These are phyloP conservation scores for Triangularia setosa DNA, from an alignment of 2,329 filamentous ascomycete species.

Conservation along the genomic window DNA sequence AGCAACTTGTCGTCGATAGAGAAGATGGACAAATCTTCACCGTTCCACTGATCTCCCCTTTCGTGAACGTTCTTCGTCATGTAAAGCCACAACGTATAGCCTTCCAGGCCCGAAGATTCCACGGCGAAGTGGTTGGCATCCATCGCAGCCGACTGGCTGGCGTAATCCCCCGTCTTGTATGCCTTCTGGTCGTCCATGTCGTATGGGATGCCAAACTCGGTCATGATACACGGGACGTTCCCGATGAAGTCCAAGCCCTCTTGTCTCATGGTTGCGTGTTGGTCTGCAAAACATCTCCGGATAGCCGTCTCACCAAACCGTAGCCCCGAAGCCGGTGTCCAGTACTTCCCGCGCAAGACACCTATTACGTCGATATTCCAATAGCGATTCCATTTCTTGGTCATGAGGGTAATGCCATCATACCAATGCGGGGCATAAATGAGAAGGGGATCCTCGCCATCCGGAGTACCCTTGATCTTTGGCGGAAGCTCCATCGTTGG, in stretches of 20 bases:
- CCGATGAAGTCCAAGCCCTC: constrained; percentile 89
- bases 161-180: constrained; percentile 93
- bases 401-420: constrained; percentile 93
- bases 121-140: constrained; percentile 94
- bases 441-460: constrained; percentile 81
- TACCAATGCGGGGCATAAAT: constrained; percentile 96
- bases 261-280: constrained; percentile 75
- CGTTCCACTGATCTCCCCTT: constrained; percentile 94
- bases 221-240: constrained; percentile 82
- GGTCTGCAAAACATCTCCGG: constrained; percentile 85
- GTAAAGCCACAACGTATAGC: constrained; percentile 89
- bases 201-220: constrained; percentile 95
- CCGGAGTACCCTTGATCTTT: constrained; percentile 75
- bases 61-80: constrained; percentile 77
- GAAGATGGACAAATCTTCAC: constrained; percentile 89
- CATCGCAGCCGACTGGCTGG: constrained; percentile 85
- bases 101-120: constrained; percentile 78
- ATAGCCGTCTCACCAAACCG: constrained; percentile 92
- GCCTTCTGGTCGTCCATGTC: constrained; percentile 98
- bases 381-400: constrained; percentile 95
- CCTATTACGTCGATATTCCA: constrained; percentile 98
- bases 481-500: constrained; percentile 91
- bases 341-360: constrained; percentile 81
- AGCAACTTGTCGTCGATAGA: constrained; percentile 74
- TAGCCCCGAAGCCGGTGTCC: constrained; percentile 84